Evolutionary conservation across 2,329 filamentous ascomycete genomes (phyloP).

Genomic region (Phialocephala subalpina): DNA sequence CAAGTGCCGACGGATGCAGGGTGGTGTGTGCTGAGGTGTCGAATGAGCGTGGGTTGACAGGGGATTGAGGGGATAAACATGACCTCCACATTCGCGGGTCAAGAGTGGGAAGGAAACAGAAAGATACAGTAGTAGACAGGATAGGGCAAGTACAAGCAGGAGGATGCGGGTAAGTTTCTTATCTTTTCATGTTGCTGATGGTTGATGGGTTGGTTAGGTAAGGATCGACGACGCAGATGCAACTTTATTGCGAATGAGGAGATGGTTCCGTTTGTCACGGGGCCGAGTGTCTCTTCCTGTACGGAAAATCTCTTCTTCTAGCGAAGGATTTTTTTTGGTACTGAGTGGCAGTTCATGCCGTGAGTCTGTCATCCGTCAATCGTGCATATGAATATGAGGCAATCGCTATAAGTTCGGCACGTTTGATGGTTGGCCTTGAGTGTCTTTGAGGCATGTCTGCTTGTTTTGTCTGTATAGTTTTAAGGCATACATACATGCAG

Average conservation of each 20-base stretch:
- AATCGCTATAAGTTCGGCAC: conserved; percentile 2
- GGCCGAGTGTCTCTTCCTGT: not conserved
- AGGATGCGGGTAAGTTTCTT: conserved; percentile 4
- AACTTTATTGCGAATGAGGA: conserved; percentile 4
- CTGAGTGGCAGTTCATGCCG: conserved; percentile 4
- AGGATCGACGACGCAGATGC: conserved; percentile 1
- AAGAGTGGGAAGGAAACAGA: conserved; percentile 6
- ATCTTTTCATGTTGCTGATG: not conserved
- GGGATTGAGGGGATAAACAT: not conserved
- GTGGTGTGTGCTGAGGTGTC: not conserved
- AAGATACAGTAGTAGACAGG: not conserved
- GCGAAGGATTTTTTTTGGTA: not conserved
- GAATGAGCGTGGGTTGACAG: not conserved
- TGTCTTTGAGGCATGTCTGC: not conserved
- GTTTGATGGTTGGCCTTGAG: not conserved
- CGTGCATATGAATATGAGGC: conserved; percentile 6
- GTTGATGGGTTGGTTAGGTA: not conserved
- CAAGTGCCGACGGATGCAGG: conserved; percentile 30
- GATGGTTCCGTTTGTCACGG: not conserved
- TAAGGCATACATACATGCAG: not conserved
- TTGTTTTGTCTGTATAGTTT: not conserved
- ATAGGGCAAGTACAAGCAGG: not conserved
- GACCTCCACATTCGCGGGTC: not conserved
- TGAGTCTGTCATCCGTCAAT: not conserved
- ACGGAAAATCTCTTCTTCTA: conserved; percentile 10